Evolutionary conservation across 495 filamentous ascomycete genomes (phyloP), one percentile per base, ranked within the genome.

Genomic region (Talaromyces adpressus): DNA sequence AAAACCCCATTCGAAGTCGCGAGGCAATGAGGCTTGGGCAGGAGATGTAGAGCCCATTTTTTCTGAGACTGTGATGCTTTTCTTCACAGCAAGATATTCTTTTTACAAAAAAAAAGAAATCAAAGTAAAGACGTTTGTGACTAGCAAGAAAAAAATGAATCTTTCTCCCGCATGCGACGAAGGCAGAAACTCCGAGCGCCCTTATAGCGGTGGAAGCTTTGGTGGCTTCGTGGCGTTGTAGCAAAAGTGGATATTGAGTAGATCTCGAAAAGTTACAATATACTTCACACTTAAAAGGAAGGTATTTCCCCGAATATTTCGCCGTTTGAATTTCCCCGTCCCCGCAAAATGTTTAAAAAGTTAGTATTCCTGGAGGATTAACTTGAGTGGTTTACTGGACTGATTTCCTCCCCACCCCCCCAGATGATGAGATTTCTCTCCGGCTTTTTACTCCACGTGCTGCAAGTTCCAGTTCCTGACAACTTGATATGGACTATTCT

Each of bases 1-100:
- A 41, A 74, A 69, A 6, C 77, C 77, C 77, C 76, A 79, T 36
- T 73, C 54, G 59, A 79, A 78, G 59, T 77, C 72, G 56, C 71
- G 68, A 9, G 71, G 71, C 60, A 63, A 29, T 29, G 54, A 34
- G 20, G 29, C 25, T 29, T 25, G 54, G n/a, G n/a, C 12, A 34
- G 54, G 54, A 8, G 25, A n/a, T 34, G 7, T 29, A 58, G 54
- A 34, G 6, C 54, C 30, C 30, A 53, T 53, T 53, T 8, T 53
- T 23, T 18, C 20, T 53, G 49, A 22, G 4, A 53, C 18, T 53
- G 47, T 18, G 49, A 53, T 53, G 23, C 18, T 25, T 53, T 53
- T 53, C 3, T 22, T 23, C 49, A 12, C 18, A 53, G 49, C 3
- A 11, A 53, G 18, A 53, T 22, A 2, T 9, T 52, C 1, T 53